These are phyloP conservation scores for Clonostachys rosea DNA, from an alignment of 2,329 filamentous ascomycete species.

Conservation along the genomic window DNA sequence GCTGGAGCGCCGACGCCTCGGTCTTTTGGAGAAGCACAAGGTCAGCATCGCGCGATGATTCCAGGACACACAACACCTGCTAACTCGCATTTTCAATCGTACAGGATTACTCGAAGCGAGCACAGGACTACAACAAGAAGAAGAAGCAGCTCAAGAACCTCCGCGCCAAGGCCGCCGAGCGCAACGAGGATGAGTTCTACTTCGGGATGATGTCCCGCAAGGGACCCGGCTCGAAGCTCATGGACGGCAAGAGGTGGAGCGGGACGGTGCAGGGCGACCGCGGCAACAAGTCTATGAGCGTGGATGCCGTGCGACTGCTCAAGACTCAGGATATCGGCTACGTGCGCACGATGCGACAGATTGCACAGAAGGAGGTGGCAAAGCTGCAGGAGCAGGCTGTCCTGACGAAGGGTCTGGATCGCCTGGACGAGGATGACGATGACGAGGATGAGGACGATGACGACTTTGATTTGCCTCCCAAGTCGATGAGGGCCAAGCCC, in stretches of 20 bases:
- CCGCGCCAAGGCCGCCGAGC: slow-evolving; percentile 55
- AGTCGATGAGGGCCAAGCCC: slow-evolving; percentile 13
- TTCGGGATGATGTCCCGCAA: slow-evolving; percentile 63
- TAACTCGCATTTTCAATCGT: slow-evolving; percentile 1
- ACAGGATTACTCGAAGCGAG: slow-evolving; percentile 61
- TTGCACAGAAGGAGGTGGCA: slow-evolving; percentile 52
- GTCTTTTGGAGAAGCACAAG: slow-evolving; percentile 95
- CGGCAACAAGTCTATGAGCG: slow-evolving; percentile 48
- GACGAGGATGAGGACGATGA: slow-evolving; percentile 25
- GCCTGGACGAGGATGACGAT: slow-evolving; percentile 24
- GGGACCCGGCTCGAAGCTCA: slow-evolving; percentile 45
- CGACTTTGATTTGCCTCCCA: slow-evolving; percentile 14
- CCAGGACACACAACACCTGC: background rate
- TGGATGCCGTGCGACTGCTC: slow-evolving; percentile 56
- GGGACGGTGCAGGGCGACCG: slow-evolving; percentile 55
- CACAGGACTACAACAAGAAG: slow-evolving; percentile 63
- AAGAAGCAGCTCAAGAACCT: slow-evolving; percentile 55
- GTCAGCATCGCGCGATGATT: slow-evolving; percentile 26
- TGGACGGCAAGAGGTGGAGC: slow-evolving; percentile 42
- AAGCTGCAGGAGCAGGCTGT: slow-evolving; percentile 49
- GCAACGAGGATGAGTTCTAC: slow-evolving; percentile 72
- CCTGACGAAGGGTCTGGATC: slow-evolving; percentile 30
- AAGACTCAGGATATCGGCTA: slow-evolving; percentile 69
- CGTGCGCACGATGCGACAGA: slow-evolving; percentile 56
- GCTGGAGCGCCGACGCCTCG: slow-evolving; percentile 76